Conservation (phyloP, 768 basidiomycete genomes). For the Hygrophorus russula region DNA sequence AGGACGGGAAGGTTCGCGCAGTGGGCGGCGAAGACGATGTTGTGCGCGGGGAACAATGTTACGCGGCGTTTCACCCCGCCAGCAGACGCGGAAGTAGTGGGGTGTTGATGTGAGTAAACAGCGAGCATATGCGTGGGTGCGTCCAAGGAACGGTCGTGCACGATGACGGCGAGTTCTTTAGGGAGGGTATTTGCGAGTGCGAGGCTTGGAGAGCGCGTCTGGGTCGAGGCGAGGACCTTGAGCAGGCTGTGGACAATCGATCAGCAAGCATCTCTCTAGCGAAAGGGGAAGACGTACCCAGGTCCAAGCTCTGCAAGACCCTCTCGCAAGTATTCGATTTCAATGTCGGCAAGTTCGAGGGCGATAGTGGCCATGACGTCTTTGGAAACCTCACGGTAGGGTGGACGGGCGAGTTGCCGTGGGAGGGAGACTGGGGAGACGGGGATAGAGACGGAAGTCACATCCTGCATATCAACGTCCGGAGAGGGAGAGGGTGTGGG, state of each 20-base stretch:
- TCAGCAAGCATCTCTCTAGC: background rate
- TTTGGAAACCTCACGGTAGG: slow-evolving; percentile 31
- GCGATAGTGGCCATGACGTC: slow-evolving; percentile 40
- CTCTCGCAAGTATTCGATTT: slow-evolving; percentile 43
- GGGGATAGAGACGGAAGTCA: slow-evolving; percentile 14
- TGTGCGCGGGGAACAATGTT: slow-evolving; percentile 57
- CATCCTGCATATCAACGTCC: slow-evolving; percentile 24
- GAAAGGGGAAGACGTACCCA: slow-evolving; percentile 19
- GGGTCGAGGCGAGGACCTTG: slow-evolving; percentile 27
- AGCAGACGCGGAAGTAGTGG: slow-evolving; percentile 9
- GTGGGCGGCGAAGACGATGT: slow-evolving; percentile 55
- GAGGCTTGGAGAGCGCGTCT: slow-evolving; percentile 15
- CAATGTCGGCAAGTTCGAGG: slow-evolving; percentile 34
- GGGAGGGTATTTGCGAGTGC: slow-evolving; percentile 22
- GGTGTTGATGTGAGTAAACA: slow-evolving; percentile 19
- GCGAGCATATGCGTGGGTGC: slow-evolving; percentile 47
- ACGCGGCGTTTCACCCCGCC: slow-evolving; percentile 14
- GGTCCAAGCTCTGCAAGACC: slow-evolving; percentile 32
- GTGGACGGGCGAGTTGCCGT: slow-evolving; percentile 40
- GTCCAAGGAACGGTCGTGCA: slow-evolving; percentile 21
- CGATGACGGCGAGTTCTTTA: slow-evolving; percentile 28
- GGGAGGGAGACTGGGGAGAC: slow-evolving; percentile 29
- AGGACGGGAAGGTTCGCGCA: slow-evolving; percentile 55
- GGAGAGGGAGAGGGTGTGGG: slow-evolving; percentile 8
- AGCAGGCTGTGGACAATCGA: slow-evolving; percentile 19